Percentiles rank a stretch among this genome's conserved stretches.
These are phyloP conservation scores for Zygosaccharomyces lentus DNA, from an alignment of 805 yeast species.

Conservation along the genomic window DNA sequence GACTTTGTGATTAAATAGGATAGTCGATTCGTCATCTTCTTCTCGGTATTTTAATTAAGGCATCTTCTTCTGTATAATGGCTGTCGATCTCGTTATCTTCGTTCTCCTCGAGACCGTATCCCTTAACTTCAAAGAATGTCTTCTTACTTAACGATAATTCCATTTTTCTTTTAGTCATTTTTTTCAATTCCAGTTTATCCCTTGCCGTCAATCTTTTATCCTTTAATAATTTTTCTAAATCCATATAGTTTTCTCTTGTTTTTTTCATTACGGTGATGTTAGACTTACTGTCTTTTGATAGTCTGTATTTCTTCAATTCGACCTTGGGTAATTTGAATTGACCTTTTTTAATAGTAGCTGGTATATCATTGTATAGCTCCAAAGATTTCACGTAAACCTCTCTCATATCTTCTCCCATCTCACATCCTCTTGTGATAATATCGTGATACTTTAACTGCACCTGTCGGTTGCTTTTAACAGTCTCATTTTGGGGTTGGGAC, in stretches of 20 bases:
- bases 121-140: constrained; percentile 22
- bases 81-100: constrained; percentile 3
- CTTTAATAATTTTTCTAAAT: constrained; percentile 17
- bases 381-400: constrained; percentile 32
- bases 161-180: constrained; percentile 9
- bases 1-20: background rate
- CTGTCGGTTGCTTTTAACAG: constrained; percentile 14
- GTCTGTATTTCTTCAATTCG: constrained; percentile 21
- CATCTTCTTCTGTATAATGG: constrained; percentile 17
- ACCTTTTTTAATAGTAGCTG: constrained; percentile 19
- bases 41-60: constrained; percentile 16
- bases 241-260: constrained; percentile 16
- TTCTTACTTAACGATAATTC: constrained; percentile 18
- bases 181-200: constrained; percentile 16
- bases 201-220: constrained; percentile 17
- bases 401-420: constrained; percentile 31
- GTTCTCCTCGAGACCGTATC: constrained; percentile 5
- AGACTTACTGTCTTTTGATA: constrained; percentile 9
- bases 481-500: constrained; percentile 9
- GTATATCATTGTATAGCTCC: constrained; percentile 32
- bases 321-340: constrained; percentile 27
- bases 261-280: constrained; percentile 5
- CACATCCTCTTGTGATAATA: constrained; percentile 28
- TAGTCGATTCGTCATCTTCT: background rate
- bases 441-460: constrained; percentile 27